phyloP scores from a whole-genome alignment of 2,329 filamentous ascomycete genomes.

The Colletotrichum cuscutae region DNA sequence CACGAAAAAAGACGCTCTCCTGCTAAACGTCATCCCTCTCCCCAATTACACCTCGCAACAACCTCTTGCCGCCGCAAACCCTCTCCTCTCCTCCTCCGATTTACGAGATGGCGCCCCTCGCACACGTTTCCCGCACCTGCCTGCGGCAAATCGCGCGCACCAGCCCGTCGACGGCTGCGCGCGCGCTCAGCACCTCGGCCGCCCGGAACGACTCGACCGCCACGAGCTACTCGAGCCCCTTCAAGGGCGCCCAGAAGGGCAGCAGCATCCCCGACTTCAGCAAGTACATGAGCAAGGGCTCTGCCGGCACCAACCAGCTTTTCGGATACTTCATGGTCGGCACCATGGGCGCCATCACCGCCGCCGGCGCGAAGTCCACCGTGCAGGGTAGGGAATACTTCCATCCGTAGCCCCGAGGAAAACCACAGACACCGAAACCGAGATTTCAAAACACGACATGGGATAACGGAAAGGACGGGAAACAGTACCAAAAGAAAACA shows the following conservation, averaged over 20 bases:
- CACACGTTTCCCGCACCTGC: conserved; percentile 75
- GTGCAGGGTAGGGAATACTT: conserved; percentile 82
- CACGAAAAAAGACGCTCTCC: conserved; percentile 39
- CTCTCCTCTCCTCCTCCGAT: conserved; percentile 33
- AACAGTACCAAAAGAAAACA: not conserved
- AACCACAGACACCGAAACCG: too few relatives aligned
- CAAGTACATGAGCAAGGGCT: conserved; percentile 81
- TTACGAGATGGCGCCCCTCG: conserved; percentile 73
- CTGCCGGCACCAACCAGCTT: conserved; percentile 80
- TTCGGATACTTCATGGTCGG: conserved; percentile 99
- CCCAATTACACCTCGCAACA: conserved; percentile 35
- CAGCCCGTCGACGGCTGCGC: conserved; percentile 52
- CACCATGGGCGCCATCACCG: conserved; percentile 89
- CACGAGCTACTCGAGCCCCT: conserved; percentile 68
- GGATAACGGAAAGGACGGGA: too few relatives aligned
- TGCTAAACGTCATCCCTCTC: conserved; percentile 34
- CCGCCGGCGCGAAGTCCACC: conserved; percentile 95
- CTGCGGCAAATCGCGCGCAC: conserved; percentile 66
- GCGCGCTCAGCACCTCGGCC: conserved; percentile 67
- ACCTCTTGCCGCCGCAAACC: conserved; percentile 23
- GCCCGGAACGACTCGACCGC: conserved; percentile 56
- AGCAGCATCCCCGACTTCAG: conserved; percentile 88
- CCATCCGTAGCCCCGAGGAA: too few relatives aligned
- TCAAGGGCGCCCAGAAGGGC: conserved; percentile 69
- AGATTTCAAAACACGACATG: too few relatives aligned